phyloP scores from a whole-genome alignment of 2,329 filamentous ascomycete genomes.

The Zelopaecilomyces penicillatus region DNA sequence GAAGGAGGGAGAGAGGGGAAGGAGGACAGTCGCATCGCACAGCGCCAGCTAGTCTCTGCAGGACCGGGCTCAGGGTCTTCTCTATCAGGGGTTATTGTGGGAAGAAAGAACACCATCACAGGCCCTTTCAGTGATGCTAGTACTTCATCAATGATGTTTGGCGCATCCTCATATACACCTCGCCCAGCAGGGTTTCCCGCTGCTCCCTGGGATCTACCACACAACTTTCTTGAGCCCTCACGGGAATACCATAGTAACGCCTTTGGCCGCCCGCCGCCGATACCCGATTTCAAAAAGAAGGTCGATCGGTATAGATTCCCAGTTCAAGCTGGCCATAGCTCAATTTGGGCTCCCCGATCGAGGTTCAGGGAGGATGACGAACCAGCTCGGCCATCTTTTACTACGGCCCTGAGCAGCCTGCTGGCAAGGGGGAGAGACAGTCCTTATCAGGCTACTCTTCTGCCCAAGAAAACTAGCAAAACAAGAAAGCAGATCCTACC shows the following conservation, averaged over 20 bases:
- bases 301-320: constrained; percentile 25
- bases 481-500: background rate
- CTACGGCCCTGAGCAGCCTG: constrained; percentile 3
- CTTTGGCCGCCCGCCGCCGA: background rate
- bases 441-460: background rate
- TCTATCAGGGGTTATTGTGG: too few species aligned
- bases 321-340: constrained; percentile 19
- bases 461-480: constrained; percentile 1
- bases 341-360: constrained; percentile 25
- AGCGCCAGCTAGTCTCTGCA: background rate
- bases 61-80: too few species aligned
- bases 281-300: background rate
- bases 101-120: background rate
- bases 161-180: constrained; percentile 13
- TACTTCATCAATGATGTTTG: constrained; percentile 8
- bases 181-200: constrained; percentile 9
- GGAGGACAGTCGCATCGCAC: constrained; percentile 12
- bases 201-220: constrained; percentile 9
- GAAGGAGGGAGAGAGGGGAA: background rate
- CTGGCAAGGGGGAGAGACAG: constrained; percentile 2
- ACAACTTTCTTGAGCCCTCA: constrained; percentile 2
- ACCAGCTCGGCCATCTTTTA: constrained; percentile 4
- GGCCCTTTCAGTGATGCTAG: constrained; percentile 3
- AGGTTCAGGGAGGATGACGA: constrained; percentile 13
- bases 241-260: constrained; percentile 6